Percentiles rank a stretch among this genome's conserved stretches.
Evolutionary conservation across 2,329 filamentous ascomycete species (phyloP).

Genomic region (Fusarium chlamydosporum): DNA sequence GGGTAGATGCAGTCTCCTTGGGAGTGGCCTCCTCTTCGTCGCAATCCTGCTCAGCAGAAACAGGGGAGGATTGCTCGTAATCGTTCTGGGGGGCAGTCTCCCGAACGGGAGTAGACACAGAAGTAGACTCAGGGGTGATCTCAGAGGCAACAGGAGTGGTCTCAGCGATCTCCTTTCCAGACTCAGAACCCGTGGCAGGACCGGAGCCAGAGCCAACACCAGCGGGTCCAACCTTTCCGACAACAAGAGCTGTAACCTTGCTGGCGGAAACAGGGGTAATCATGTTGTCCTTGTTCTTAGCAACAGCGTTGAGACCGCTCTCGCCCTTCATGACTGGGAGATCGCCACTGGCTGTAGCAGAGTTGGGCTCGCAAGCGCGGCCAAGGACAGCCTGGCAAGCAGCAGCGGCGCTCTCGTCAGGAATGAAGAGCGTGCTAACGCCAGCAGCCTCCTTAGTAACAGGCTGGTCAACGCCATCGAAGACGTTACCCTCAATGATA

Average conservation of each 20-base stretch:
- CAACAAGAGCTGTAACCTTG: slow-evolving; percentile 47
- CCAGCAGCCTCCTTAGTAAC: slow-evolving; percentile 54
- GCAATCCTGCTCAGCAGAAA: slow-evolving; percentile 5
- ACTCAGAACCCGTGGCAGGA: slow-evolving; percentile 20
- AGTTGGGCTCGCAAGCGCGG: slow-evolving; percentile 46
- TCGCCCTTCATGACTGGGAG: slow-evolving; percentile 42
- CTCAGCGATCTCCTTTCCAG: slow-evolving; percentile 1
- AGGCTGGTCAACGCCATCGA: slow-evolving; percentile 48
- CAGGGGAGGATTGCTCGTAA: slow-evolving; percentile 1
- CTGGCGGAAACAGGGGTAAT: slow-evolving; percentile 48
- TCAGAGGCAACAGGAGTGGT: slow-evolving; percentile 1
- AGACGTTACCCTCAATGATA: slow-evolving; percentile 51
- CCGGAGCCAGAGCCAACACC: slow-evolving; percentile 45
- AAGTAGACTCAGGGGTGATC: background rate
- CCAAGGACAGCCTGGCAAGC: slow-evolving; percentile 43
- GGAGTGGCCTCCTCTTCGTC: background rate
- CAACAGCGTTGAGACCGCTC: slow-evolving; percentile 37
- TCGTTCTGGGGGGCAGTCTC: background rate
- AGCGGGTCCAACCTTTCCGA: slow-evolving; percentile 44
- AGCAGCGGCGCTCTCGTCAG: slow-evolving; percentile 35
- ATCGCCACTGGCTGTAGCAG: slow-evolving; percentile 44
- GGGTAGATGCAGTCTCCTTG: background rate
- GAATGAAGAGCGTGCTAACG: slow-evolving; percentile 39
- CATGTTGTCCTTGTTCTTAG: slow-evolving; percentile 39
- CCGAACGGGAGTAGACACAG: background rate